Evolutionary conservation across 129 eudicot species (phyloP).

Genomic region (Centaurea solstitialis): DNA sequence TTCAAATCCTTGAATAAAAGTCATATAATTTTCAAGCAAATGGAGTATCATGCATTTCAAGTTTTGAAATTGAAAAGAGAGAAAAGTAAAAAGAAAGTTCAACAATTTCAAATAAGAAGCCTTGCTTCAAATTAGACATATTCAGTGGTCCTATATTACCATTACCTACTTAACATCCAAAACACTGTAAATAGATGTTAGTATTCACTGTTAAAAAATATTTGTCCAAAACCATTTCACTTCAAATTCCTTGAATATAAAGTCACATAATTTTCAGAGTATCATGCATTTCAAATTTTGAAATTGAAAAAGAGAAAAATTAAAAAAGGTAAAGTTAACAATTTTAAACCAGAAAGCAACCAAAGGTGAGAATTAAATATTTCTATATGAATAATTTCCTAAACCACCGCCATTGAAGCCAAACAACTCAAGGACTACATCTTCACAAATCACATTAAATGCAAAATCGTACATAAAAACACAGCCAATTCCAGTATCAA

Average conservation of each 20-base stretch:
- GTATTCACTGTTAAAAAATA: not conserved
- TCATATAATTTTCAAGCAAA: not conserved
- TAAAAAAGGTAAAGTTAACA: not conserved
- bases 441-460: not conserved
- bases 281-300: not conserved
- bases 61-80: not conserved
- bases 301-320: not conserved
- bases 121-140: not conserved
- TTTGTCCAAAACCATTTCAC: not conserved
- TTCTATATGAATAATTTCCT: not conserved
- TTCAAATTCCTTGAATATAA: not conserved
- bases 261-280: not conserved
- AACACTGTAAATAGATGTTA: not conserved
- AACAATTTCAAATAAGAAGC: no score
- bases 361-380: not conserved
- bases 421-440: not conserved
- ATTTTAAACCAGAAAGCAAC: not conserved
- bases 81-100: not conserved
- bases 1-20: not conserved
- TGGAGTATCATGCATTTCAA: not conserved
- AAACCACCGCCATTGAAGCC: not conserved
- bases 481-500: not conserved
- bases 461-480: not conserved
- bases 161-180: not conserved
- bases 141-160: not conserved